Evolutionary conservation across 495 filamentous ascomycete species (phyloP), one percentile per base, ranked within the genome.

Genomic region (Aspergillus hancockii): DNA sequence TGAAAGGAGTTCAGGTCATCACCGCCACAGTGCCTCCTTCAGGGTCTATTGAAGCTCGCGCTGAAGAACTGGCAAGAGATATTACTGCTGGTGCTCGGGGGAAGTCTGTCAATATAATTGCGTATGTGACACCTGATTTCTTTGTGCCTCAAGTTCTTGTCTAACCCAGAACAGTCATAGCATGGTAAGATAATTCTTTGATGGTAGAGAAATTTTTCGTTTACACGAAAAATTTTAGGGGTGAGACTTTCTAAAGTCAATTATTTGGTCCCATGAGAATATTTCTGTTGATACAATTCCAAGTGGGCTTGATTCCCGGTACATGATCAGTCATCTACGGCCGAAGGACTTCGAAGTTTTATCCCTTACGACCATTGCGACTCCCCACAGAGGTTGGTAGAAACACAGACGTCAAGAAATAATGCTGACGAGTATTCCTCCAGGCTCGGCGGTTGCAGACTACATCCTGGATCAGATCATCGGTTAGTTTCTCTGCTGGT

Each of bases 291-390:
- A 75, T 60, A 4, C 8, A 18, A 21, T 5, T 31, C 38, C n/a
- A 62, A 89, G 93, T 31, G 94, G 94, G 4, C 82, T 97, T 45
- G 94, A 97, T 74, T 86, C 91, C 13, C 83, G 93, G 67, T 95
- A 95, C 71, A 96, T 97, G 91, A 90, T 97, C 62, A 92, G 89
- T 53, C 81, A 79, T 45, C 77, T 96, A 14, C 82, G 82, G 52
- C 92, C 90, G 7, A 75, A 80, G 5, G 81, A 87, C 32, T 88
- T 94, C 49, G 83, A 87, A 59, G 86, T 92, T 8, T 71, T 85
- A 38, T 94, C 91, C 5, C 79, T 97, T 49, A 94, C 93, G 7
- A 97, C 94, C 1, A 84, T 97, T 51, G 90, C 91, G 16, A 90
- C 89, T 30, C 94, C 94, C 4, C 94, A 98, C 72, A 83, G 89